Conservation (phyloP, 2,329 filamentous ascomycete species). For the Ceratocystis smalleyi region DNA sequence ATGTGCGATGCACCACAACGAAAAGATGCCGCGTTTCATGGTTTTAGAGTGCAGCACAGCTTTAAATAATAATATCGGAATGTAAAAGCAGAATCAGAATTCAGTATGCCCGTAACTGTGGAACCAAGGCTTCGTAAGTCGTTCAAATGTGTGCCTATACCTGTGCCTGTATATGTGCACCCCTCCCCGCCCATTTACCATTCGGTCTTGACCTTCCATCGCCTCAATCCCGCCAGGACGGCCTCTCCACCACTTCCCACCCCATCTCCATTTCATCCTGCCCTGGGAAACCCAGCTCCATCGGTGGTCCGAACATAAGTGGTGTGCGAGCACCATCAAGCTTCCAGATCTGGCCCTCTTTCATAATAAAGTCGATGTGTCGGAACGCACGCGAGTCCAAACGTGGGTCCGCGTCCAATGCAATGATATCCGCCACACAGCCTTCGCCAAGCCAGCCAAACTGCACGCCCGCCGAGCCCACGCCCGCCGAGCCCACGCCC, state of each 20-base stretch:
- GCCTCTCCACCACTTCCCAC: conserved; percentile 17
- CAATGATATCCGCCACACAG: conserved; percentile 36
- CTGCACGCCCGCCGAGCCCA: conserved; percentile 15
- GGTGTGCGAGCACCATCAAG: conserved; percentile 19
- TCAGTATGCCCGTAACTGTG: conserved; percentile 6
- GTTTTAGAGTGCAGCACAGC: neutral
- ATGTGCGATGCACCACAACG: neutral
- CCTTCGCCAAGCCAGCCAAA: conserved; percentile 39
- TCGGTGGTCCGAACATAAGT: conserved; percentile 10
- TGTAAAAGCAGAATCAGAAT: neutral
- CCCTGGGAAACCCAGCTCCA: neutral
- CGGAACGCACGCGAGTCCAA: conserved; percentile 29
- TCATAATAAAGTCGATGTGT: conserved; percentile 40
- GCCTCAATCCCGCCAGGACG: conserved; percentile 9
- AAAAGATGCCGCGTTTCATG: neutral
- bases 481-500: neutral
- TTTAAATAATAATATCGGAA: neutral
- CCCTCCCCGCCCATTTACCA: neutral
- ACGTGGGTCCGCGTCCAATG: conserved; percentile 30
- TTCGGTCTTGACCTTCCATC: no score
- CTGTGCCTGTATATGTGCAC: neutral
- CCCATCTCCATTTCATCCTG: conserved; percentile 14
- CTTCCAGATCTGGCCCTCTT: conserved; percentile 38
- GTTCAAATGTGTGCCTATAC: neutral
- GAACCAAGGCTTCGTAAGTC: conserved; percentile 8